Conservation (phyloP, 768 basidiomycete species). For the Dioszegia crocea region DNA sequence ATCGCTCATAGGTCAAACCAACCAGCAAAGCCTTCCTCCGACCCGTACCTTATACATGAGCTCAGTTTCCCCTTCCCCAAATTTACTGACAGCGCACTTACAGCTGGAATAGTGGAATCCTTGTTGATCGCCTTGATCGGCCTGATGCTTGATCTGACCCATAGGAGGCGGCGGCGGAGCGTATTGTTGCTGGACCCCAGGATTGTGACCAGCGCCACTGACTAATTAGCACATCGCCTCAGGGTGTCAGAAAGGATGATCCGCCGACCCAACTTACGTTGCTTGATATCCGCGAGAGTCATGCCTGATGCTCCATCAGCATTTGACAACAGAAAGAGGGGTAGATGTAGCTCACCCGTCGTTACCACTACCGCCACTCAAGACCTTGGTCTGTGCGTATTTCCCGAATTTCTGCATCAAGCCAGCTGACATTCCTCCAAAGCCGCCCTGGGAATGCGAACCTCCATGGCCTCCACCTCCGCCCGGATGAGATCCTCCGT, state of each 20-base stretch:
- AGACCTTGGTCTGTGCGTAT: too few species aligned
- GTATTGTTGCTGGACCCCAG: background rate
- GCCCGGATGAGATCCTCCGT: too few species aligned
- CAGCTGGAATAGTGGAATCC: constrained; percentile 60
- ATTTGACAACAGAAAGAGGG: background rate
- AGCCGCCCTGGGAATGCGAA: too few species aligned
- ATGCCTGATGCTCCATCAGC: background rate
- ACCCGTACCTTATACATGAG: constrained; percentile 54
- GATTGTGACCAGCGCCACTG: constrained; percentile 1
- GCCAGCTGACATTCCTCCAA: too few species aligned
- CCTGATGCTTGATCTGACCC: constrained; percentile 10
- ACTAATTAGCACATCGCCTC: too few species aligned
- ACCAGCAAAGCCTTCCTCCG: constrained; percentile 84
- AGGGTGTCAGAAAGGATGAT: too few species aligned
- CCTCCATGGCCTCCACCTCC: too few species aligned
- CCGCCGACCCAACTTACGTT: background rate
- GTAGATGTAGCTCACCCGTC: background rate
- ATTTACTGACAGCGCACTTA: background rate
- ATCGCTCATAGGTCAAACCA: background rate
- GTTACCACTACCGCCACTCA: background rate
- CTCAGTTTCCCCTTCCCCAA: constrained; percentile 60
- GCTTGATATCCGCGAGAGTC: background rate
- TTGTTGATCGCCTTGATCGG: constrained; percentile 8
- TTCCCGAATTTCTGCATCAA: too few species aligned
- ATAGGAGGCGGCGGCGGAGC: constrained; percentile 3